Evolutionary conservation across 352 stramenopile genomes (phyloP), one percentile per base, ranked within the genome.

Genomic region (Aphanomyces cochlioides): DNA sequence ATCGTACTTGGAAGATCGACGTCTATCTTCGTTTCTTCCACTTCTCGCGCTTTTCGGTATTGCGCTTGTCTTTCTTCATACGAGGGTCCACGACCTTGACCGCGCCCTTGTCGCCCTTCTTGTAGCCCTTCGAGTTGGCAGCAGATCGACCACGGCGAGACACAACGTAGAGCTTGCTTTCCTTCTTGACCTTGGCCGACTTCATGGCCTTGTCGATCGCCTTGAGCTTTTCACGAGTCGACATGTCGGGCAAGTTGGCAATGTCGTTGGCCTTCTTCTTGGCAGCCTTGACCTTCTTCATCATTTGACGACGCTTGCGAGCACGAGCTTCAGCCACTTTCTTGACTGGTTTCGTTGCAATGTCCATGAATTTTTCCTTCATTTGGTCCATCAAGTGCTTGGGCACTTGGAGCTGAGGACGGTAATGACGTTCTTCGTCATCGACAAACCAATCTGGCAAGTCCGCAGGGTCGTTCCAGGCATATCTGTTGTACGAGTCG

Each of bases 401-500:
- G 59, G 80, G 92, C 60, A 99, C 98, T 15, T 96, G 96, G 36
- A 99, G 83, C 81, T 99, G 97, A 10, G 98, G 98, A 37, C 97
- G 89, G 77, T 99, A 98, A 81, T 99, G 93, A 70, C 96, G 95
- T 75, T 96, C 85, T 70, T 98, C 95, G 59, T 98, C 93, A 57
- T 98, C 95, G 4, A 93, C 74, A 75, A 99, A 99, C 98, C 98
- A 99, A 67, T 99, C 91, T 0, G 98, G 98, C 7, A 99, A 69
- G 45, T 96, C 92, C 7, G 84, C 57, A 1, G 94, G 87, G 80
- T 99, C 97, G 76, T 99, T 99, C 96, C 97, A 99, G 4, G 96
- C 92, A 76, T 97, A 99, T 0, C 98, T 93, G 79, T 99, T 99
- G 90, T 99, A 99, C 36, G 91, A 98, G 2, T 97, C 90, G 76